These are phyloP conservation scores for Ustilago bromivora DNA, from an alignment of 1,284 basidiomycete genomes.

Conservation along the genomic window DNA sequence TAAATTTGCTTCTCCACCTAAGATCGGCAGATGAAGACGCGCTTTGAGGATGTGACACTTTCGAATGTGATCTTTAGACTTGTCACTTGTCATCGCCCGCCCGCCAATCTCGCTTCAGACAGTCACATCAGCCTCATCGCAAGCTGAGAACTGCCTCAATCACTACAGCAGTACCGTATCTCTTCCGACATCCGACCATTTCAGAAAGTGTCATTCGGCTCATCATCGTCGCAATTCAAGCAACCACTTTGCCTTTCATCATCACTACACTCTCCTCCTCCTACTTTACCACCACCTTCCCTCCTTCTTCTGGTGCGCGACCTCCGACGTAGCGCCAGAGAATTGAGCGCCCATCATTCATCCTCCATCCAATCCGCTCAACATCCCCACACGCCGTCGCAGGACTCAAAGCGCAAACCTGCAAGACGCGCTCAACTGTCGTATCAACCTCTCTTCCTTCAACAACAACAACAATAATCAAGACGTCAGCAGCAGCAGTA, in stretches of 20 bases:
- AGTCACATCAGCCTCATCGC: not conserved
- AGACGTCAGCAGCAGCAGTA: not conserved
- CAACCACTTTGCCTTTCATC: not conserved
- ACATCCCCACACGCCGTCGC: slow-evolving; percentile 51
- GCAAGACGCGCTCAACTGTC: slow-evolving; percentile 56
- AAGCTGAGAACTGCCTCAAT: not conserved
- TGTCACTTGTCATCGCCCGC: slow-evolving; percentile 2
- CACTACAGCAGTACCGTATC: not conserved
- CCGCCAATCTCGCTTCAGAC: not conserved
- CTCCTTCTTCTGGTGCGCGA: slow-evolving; percentile 33
- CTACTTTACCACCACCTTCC: not conserved
- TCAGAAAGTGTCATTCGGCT: not conserved
- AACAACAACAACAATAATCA: slow-evolving; percentile 11
- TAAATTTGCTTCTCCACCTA: not conserved
- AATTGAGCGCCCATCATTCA: slow-evolving; percentile 33
- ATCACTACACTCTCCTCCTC: not conserved
- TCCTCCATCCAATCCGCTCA: slow-evolving; percentile 47
- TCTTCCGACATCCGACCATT: not conserved
- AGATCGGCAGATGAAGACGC: slow-evolving; percentile 21
- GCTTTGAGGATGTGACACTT: slow-evolving; percentile 13
- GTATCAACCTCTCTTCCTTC: slow-evolving; percentile 45
- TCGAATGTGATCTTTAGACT: slow-evolving; percentile 29
- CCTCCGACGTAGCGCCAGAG: slow-evolving; percentile 41
- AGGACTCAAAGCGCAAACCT: slow-evolving; percentile 55
- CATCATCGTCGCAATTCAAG: not conserved